Evolutionary conservation across 1,284 basidiomycete species (phyloP).

Genomic region (Ceratobasidium sp.): DNA sequence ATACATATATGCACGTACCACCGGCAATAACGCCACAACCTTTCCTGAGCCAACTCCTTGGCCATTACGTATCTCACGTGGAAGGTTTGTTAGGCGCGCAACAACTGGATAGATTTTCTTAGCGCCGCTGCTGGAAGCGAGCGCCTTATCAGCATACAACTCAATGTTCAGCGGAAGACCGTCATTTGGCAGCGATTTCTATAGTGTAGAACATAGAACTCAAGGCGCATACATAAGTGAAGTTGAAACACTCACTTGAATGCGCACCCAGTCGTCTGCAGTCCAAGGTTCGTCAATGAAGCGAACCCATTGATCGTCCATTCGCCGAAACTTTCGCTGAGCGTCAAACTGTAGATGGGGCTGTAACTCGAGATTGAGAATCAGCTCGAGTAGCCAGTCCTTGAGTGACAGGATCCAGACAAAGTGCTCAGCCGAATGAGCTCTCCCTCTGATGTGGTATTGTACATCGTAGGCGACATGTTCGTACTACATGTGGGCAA

Average conservation of each 20-base stretch:
- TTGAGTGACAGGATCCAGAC: constrained; percentile 12
- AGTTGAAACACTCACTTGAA: neutral
- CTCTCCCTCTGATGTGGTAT: neutral
- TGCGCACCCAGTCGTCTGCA: neutral
- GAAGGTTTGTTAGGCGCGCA: constrained; percentile 10
- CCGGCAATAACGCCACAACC: constrained; percentile 14
- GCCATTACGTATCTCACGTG: neutral
- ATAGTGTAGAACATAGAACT: too few species aligned
- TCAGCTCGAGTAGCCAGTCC: constrained; percentile 1
- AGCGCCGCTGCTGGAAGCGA: constrained; percentile 3
- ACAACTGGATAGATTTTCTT: constrained; percentile 10
- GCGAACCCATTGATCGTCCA: neutral
- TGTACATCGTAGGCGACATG: neutral
- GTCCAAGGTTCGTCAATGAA: constrained; percentile 15
- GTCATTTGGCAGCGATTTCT: constrained; percentile 4
- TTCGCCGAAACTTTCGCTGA: neutral
- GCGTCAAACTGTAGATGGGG: neutral
- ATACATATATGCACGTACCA: neutral
- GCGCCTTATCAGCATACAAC: neutral
- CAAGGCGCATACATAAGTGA: neutral
- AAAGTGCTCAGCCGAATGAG: neutral
- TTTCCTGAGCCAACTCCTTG: neutral
- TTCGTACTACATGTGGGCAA: too few species aligned
- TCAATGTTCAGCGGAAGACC: neutral
- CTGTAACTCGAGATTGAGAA: neutral